Evolutionary conservation across 768 basidiomycete species (phyloP).

Genomic region (Lentinula lateritia): DNA sequence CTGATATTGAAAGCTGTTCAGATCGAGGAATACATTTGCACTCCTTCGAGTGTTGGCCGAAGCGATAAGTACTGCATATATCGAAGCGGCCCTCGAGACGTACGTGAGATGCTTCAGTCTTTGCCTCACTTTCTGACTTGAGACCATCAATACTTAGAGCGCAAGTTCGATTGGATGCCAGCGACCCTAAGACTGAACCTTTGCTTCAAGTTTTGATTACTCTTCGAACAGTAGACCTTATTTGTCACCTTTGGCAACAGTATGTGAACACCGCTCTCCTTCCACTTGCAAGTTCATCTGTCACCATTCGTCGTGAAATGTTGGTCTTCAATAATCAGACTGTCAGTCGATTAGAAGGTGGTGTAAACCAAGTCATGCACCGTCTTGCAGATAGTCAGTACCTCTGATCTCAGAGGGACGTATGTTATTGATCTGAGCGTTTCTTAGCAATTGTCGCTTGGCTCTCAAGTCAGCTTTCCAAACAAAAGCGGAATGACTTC

Average conservation of each 20-base stretch:
- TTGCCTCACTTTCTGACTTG: not conserved
- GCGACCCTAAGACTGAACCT: constrained; percentile 78
- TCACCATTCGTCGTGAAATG: constrained; percentile 90
- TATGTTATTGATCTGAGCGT: not conserved
- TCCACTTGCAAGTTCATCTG: constrained; percentile 79
- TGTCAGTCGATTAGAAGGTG: constrained; percentile 79
- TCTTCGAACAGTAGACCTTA: constrained; percentile 72
- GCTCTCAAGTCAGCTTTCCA: constrained; percentile 70
- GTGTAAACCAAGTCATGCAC: constrained; percentile 75
- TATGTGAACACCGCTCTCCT: constrained; percentile 89
- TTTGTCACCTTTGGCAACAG: constrained; percentile 96
- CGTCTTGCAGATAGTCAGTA: constrained; percentile 74
- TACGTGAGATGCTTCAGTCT: constrained; percentile 30
- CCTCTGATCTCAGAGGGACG: not conserved
- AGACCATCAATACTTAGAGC: constrained; percentile 38
- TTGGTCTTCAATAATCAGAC: constrained; percentile 86
- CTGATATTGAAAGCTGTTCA: constrained; percentile 23
- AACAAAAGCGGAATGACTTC: constrained; percentile 95
- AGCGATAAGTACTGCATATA: constrained; percentile 73
- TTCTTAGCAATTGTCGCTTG: constrained; percentile 63
- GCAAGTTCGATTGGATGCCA: constrained; percentile 61
- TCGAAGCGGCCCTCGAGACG: constrained; percentile 93
- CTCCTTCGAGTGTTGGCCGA: constrained; percentile 84
- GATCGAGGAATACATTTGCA: constrained; percentile 84
- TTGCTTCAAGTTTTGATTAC: constrained; percentile 62